Conservation (phyloP, 495 filamentous ascomycete species). For the Cetradonia linearis region DNA sequence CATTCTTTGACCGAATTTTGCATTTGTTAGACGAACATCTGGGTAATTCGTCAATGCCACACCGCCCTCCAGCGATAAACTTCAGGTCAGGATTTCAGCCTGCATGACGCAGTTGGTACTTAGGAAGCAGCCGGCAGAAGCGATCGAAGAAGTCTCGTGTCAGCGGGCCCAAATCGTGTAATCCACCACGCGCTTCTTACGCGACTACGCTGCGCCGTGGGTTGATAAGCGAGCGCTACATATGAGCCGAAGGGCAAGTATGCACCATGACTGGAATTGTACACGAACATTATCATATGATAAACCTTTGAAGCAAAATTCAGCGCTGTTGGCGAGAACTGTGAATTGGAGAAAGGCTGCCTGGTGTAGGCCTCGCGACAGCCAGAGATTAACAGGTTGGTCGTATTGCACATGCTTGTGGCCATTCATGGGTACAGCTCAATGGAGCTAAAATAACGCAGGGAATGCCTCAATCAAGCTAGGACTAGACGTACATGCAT, state of each 20-base stretch:
- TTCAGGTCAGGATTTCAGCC: background rate
- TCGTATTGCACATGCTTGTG: background rate
- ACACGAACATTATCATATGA: background rate
- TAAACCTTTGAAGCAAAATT: background rate
- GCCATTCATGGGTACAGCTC: background rate
- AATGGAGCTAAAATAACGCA: background rate
- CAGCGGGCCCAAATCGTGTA: background rate
- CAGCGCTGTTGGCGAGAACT: background rate
- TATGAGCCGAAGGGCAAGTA: background rate
- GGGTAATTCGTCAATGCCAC: background rate
- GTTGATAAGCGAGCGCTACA: constrained; percentile 1
- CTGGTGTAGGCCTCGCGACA: background rate
- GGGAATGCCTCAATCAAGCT: background rate
- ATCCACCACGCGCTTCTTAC: constrained; percentile 1
- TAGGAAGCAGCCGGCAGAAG: background rate
- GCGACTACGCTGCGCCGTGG: background rate
- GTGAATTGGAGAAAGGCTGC: background rate
- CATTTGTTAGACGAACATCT: background rate
- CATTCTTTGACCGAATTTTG: background rate
- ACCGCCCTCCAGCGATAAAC: background rate
- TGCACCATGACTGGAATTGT: too few species aligned
- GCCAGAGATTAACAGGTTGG: background rate
- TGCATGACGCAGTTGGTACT: background rate
- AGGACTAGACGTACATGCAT: background rate
- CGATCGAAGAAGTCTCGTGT: background rate